Evolutionary conservation across 1,139 yeast genomes (phyloP).

Genomic region (Saccharomyces hybrid): DNA sequence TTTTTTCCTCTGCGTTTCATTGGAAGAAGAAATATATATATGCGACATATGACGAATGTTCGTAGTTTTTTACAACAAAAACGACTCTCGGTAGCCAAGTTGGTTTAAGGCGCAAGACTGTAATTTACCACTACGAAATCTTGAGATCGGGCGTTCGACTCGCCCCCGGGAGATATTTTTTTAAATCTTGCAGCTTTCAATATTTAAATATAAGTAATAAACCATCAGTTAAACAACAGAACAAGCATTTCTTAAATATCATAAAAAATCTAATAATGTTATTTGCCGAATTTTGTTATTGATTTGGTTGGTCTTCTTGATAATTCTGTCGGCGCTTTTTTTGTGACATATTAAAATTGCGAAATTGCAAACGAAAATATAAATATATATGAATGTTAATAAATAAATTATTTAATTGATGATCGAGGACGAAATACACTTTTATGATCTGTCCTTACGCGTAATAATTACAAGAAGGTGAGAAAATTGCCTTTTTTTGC

Average conservation of each 20-base stretch:
- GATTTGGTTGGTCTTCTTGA: neutral
- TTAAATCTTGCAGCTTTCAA: neutral
- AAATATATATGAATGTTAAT: neutral
- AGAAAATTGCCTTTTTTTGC: neutral
- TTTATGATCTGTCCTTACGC: too few species aligned
- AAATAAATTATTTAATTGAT: neutral
- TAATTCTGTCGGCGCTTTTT: neutral
- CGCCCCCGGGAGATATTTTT: conserved; percentile 12
- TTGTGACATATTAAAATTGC: neutral
- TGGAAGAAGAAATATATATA: neutral
- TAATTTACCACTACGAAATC: conserved; percentile 9
- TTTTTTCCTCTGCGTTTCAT: neutral
- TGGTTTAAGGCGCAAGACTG: conserved; percentile 15
- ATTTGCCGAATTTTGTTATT: neutral
- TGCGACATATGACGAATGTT: neutral
- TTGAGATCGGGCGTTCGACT: conserved; percentile 13
- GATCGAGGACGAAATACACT: neutral
- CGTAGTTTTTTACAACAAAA: neutral
- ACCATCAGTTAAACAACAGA: neutral
- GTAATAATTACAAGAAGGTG: neutral
- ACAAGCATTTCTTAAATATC: neutral
- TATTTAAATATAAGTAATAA: neutral
- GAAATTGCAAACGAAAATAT: neutral
- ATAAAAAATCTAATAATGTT: neutral
- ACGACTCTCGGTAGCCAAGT: conserved; percentile 12